A percentile compares a stretch with the other conserved stretches of the same genome.
Conservation (phyloP, 2,329 filamentous ascomycete genomes). For the Pseudogymnoascus sp. region DNA sequence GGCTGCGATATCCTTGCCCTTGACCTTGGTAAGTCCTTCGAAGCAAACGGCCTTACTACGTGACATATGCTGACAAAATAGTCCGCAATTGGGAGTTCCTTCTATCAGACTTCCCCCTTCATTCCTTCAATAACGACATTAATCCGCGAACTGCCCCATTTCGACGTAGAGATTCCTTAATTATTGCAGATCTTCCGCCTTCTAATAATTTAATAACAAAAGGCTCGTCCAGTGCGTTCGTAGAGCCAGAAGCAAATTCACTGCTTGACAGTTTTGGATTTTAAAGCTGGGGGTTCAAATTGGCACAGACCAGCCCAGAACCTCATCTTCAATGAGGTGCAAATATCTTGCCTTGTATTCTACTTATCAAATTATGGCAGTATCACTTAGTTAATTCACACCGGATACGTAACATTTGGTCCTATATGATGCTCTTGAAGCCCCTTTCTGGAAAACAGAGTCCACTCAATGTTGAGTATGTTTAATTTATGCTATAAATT, state of each 20-base stretch:
- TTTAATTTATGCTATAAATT: not conserved
- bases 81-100: conserved; percentile 79
- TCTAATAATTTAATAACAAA: conserved; percentile 35
- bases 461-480: not conserved
- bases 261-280: conserved; percentile 92
- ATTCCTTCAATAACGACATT: conserved; percentile 30
- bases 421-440: not conserved
- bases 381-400: not conserved
- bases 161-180: conserved; percentile 64
- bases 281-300: conserved; percentile 33
- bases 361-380: not conserved
- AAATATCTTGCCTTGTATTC: not conserved
- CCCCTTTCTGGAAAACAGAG: not conserved
- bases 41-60: not conserved
- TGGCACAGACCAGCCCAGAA: not conserved
- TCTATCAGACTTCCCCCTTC: conserved; percentile 37
- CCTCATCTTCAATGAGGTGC: not conserved
- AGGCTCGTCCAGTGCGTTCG: conserved; percentile 67
- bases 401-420: not conserved
- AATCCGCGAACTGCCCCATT: conserved; percentile 48
- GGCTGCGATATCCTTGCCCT: conserved; percentile 86
- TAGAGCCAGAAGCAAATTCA: conserved; percentile 86
- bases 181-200: conserved; percentile 65
- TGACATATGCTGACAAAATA: conserved; percentile 24
- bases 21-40: conserved; percentile 57